A percentile compares a stretch with the other conserved stretches of the same genome.
phyloP scores from a whole-genome alignment of 306 rosid species.

The Prunus persica region Prunus_persica_NCBIv2 NC_034009.1:5168501-5169000 shows the following conservation, averaged over 20 bases:
- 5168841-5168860: constrained; percentile 68
- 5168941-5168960: background rate
- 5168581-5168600: constrained; percentile 65
- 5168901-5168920: constrained; percentile 40
- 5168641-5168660: constrained; percentile 12
- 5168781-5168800: constrained; percentile 32
- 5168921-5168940: background rate
- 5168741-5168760: constrained; percentile 81
- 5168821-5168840: constrained; percentile 48
- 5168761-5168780: constrained; percentile 39
- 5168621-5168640: constrained; percentile 14
- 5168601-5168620: constrained; percentile 22
- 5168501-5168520: constrained; percentile 12
- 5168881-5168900: constrained; percentile 90
- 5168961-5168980: background rate
- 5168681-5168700: constrained; percentile 49
- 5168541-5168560: constrained; percentile 81
- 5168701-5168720: constrained; percentile 77
- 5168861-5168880: constrained; percentile 75
- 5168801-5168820: constrained; percentile 91
- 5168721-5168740: constrained; percentile 78
- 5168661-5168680: constrained; percentile 31
- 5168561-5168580: constrained; percentile 70
- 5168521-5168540: constrained; percentile 95
- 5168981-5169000: background rate